Percentiles rank a stretch among this genome's conserved stretches.
phyloP scores from a whole-genome alignment of 225 moss, liverwort and hornwort species.

The Sphagnum contortum region DNA sequence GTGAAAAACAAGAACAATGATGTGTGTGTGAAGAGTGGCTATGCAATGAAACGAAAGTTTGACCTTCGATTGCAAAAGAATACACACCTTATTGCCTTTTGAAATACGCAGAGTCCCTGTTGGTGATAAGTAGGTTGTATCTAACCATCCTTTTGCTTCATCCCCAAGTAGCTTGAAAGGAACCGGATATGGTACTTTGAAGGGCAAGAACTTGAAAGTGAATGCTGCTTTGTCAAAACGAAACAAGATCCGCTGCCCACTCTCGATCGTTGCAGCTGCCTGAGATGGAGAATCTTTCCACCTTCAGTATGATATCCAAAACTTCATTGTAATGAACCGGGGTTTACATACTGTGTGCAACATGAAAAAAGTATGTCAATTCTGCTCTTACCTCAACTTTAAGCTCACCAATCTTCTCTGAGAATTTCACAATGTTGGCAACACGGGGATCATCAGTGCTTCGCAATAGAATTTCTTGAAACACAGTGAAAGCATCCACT shows the following conservation, averaged over 20 bases:
- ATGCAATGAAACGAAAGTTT: no score
- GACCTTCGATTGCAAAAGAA: neutral
- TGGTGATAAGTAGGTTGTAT: conserved; percentile 86
- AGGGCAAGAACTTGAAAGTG: conserved; percentile 69
- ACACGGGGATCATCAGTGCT: conserved; percentile 73
- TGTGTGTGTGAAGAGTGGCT: no score
- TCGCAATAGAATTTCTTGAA: conserved; percentile 67
- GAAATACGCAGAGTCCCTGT: conserved; percentile 72
- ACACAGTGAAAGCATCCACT: conserved; percentile 74
- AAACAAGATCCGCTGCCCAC: conserved; percentile 66
- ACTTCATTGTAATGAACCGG: no score
- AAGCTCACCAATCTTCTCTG: conserved; percentile 75
- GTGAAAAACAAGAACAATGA: no score
- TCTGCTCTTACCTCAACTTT: conserved; percentile 69
- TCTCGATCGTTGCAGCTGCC: conserved; percentile 70
- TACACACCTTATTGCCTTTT: conserved; percentile 71
- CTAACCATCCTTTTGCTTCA: conserved; percentile 97
- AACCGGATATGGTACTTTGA: conserved; percentile 93
- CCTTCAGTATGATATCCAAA: no score
- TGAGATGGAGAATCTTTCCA: conserved; percentile 16
- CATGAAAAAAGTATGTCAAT: no score
- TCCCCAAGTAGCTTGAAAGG: conserved; percentile 85
- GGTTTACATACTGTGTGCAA: no score
- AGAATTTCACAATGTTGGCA: conserved; percentile 75
- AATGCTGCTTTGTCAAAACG: conserved; percentile 86